Evolutionary conservation across 768 basidiomycete species (phyloP), one percentile per base, ranked within the genome.

Genomic region (Leccinum rimulosum): DNA sequence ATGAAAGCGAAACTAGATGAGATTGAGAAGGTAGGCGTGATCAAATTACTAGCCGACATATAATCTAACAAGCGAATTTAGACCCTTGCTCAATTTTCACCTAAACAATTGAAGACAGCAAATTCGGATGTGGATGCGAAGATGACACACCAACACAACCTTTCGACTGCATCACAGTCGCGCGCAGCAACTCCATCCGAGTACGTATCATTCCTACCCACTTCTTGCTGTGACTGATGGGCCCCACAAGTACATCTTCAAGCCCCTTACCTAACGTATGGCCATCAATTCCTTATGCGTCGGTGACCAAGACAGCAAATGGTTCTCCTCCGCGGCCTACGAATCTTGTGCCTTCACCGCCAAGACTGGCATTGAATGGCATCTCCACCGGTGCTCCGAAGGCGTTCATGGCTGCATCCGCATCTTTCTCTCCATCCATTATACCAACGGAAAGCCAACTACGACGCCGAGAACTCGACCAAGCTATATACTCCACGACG

Each of bases 1-100:
- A 25, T 93, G 85, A 84, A 79, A 64, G 84, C 86, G 17, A 82
- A 88, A 69, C 74, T 93, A 25, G 91, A 93, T 68, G 87, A 88
- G 71, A 88, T 93, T 50, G 91, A 93, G 68, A 81, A 81, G 79
- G 89, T 81, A 31, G 64, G 78, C 60, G 7, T 66, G 66, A 53
- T 54, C 27, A 45, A 63, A 19, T 43, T 52, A 8, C 25, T 28
- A 40, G 43, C 47, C 50, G 59, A 45, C 9, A 45, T 36, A 22
- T 36, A 35, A 51, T 14, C 49, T 70, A 27, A 69, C 58, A 57
- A 60, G 14, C 38, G 15, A 50, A 69, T 52, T 58, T 43, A 88
- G 85, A 81, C 82, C 55, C 77, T 89, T 66, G 84, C 82, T 14
- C 84, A 86, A 60, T 82, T 89, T 54, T 89, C 88, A 33, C 88